These are phyloP conservation scores for Torulaspora pretoriensis DNA, from an alignment of 1,139 yeast genomes.

Conservation along the genomic window DNA sequence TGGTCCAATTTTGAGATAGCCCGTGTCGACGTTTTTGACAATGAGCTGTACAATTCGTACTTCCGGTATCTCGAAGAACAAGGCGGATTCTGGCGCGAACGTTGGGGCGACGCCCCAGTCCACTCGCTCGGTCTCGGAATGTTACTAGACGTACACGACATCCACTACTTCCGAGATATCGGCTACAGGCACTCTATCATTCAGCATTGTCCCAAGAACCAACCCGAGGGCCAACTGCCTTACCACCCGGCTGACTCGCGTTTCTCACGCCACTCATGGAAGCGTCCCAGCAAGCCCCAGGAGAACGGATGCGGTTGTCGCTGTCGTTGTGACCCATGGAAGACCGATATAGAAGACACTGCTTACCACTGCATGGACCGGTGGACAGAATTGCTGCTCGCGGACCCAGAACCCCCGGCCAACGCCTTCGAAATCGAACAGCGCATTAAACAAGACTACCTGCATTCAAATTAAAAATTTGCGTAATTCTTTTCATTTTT, in stretches of 20 bases:
- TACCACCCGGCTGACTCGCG: conserved; percentile 39
- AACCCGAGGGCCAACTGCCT: conserved; percentile 42
- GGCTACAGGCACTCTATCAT: conserved; percentile 79
- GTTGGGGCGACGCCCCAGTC: conserved; percentile 97
- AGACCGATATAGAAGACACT: conserved; percentile 25
- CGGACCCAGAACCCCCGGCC: conserved; percentile 13
- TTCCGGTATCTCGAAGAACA: conserved; percentile 61
- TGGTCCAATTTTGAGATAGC: conserved; percentile 96
- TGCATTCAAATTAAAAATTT: background rate
- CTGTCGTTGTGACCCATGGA: conserved; percentile 67
- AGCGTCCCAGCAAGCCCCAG: conserved; percentile 23
- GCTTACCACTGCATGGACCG: conserved; percentile 22
- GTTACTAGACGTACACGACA: conserved; percentile 58
- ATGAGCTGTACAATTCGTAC: conserved; percentile 58
- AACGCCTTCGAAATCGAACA: conserved; percentile 44
- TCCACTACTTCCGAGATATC: conserved; percentile 86
- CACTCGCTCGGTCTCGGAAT: conserved; percentile 81
- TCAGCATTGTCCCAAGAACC: conserved; percentile 79
- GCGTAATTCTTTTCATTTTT: background rate
- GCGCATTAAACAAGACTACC: conserved; percentile 7
- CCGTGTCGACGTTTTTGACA: conserved; percentile 63
- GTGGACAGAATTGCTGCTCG: conserved; percentile 20
- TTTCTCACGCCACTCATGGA: conserved; percentile 20
- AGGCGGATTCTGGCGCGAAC: conserved; percentile 79
- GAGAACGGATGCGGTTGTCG: conserved; percentile 76